Evolutionary conservation across 2,329 filamentous ascomycete species (phyloP), one percentile per base, ranked within the genome.

Genomic region (Eutypella sp.): DNA sequence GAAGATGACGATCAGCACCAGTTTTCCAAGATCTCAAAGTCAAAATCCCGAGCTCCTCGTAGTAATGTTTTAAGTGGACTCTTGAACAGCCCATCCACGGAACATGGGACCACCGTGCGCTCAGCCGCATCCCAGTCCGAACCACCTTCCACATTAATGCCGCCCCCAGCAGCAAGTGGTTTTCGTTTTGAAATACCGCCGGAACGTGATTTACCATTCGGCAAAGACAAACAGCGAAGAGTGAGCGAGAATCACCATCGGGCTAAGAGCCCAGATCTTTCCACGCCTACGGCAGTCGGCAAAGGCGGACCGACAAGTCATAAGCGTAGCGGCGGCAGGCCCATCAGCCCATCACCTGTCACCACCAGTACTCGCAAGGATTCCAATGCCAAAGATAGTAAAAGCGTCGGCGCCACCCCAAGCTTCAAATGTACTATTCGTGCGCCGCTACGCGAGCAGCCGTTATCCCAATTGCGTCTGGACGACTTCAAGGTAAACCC

Each of bases 401-500:
- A 7, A 5, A 9, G 20, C 19, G 19, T 9, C 5, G 5, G 18
- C 13, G 10, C 11, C 19, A 6, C 20, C 20, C 19, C 19, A 40
- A 40, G 25, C 39, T 69, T 37, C 59, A 68, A 16, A 67, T 67
- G 36, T n/a, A n/a, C n/a, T n/a, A n/a, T n/a, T n/a, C n/a, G n/a
- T n/a, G 11, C 20, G 47, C 70, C 72, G 1, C 72, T 87, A 15
- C 80, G 89, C 41, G 63, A 72, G 9, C 79, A 75, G 42, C 76
- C 82, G 1, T 52, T 82, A 3, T 67, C 73, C 1, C 69, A 76
- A 27, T 74, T 95, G 11, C 69, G 69, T 13, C 69, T 85, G 1
- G 78, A 81, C 11, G 85, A 95, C 65, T 96, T 96, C 72, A 92
- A 85, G 61, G 73, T 93, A 56, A 95, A 96, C 52, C 84, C 88